Percentiles rank a stretch among this genome's conserved stretches.
Evolutionary conservation across 257 asterid genomes (phyloP).

Genomic region (Solanum appendiculatum): DNA sequence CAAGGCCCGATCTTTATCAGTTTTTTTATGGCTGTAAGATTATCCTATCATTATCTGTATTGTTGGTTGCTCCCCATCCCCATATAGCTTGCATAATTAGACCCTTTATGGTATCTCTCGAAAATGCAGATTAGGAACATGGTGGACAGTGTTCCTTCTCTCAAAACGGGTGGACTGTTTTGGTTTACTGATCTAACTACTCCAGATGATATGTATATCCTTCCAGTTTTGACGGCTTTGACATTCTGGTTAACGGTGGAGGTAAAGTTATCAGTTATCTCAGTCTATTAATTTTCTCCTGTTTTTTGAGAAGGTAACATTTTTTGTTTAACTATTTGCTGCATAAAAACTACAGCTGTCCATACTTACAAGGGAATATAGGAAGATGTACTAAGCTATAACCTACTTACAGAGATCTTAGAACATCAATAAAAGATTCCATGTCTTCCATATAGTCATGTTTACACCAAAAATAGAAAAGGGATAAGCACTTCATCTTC

Average conservation of each 20-base stretch:
- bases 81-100: background rate
- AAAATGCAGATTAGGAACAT: slow-evolving; percentile 55
- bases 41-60: background rate
- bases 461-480: background rate
- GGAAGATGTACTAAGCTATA: background rate
- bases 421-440: background rate
- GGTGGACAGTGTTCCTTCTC: slow-evolving; percentile 86
- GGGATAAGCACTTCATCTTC: background rate
- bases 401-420: background rate
- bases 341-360: background rate
- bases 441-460: background rate
- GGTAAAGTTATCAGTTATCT: slow-evolving; percentile 33
- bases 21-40: slow-evolving; percentile 89
- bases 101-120: background rate
- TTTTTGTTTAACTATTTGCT: background rate
- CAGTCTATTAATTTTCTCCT: background rate
- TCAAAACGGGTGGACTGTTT: slow-evolving; percentile 75
- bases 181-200: slow-evolving; percentile 93
- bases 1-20: slow-evolving; percentile 74
- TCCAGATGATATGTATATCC: slow-evolving; percentile 64
- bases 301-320: background rate
- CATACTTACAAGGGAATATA: background rate
- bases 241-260: slow-evolving; percentile 92
- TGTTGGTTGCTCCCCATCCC: background rate
- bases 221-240: slow-evolving; percentile 80